These are phyloP conservation scores for Alternaria sp. DNA, from an alignment of 2,329 filamentous ascomycete genomes.

Conservation along the genomic window DNA sequence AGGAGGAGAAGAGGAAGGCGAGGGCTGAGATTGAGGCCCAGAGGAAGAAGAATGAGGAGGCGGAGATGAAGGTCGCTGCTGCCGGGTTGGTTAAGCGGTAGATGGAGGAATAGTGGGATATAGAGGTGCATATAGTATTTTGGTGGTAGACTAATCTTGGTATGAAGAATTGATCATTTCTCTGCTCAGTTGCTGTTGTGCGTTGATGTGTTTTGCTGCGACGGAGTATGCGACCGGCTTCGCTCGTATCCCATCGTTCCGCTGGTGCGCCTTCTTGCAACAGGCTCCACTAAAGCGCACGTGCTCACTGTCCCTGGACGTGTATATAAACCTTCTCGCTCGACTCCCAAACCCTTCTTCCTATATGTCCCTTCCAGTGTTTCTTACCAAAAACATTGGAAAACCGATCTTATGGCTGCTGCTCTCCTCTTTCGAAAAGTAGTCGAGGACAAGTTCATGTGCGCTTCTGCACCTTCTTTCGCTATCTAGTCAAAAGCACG, in stretches of 20 bases:
- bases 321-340: not conserved
- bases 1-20: constrained; percentile 73
- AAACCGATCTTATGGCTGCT: too few species aligned
- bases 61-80: constrained; percentile 32
- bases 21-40: constrained; percentile 56
- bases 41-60: constrained; percentile 41
- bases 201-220: not conserved
- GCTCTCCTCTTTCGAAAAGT: not conserved
- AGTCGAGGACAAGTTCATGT: too few species aligned
- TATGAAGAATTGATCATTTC: not conserved
- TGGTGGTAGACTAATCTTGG: not conserved
- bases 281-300: too few species aligned
- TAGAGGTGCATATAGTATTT: not conserved
- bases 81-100: constrained; percentile 16
- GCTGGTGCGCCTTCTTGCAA: too few species aligned
- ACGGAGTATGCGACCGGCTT: not conserved
- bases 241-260: too few species aligned
- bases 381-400: too few species aligned
- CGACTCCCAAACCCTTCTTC: too few species aligned
- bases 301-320: not conserved
- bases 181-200: not conserved
- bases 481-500: not conserved
- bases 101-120: not conserved
- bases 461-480: not conserved
- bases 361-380: rapidly evolving